Evolutionary conservation across 1,284 basidiomycete species (phyloP).

Genomic region (Apiotrichum domesticum): DNA sequence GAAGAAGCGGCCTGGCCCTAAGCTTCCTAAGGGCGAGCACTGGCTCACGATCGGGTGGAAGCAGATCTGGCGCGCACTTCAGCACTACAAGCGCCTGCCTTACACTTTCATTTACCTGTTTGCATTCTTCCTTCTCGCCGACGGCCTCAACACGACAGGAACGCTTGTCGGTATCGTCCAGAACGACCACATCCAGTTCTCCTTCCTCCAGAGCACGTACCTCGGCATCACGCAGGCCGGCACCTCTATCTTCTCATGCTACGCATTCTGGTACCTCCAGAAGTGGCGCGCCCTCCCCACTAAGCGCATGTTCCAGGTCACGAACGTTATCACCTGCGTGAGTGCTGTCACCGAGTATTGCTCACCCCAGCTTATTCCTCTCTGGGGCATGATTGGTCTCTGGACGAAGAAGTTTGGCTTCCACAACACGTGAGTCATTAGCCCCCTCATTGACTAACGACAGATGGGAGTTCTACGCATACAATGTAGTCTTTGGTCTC

Average conservation of each 20-base stretch:
- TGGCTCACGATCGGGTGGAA: constrained; percentile 75
- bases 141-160: constrained; percentile 26
- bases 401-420: constrained; percentile 70
- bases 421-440: constrained; percentile 66
- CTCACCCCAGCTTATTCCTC: constrained; percentile 51
- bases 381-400: constrained; percentile 81
- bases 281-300: constrained; percentile 59
- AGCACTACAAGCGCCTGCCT: constrained; percentile 55
- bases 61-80: constrained; percentile 66
- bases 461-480: background rate
- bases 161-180: constrained; percentile 48
- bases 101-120: constrained; percentile 70
- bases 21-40: constrained; percentile 62
- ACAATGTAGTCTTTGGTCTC: constrained; percentile 62
- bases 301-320: constrained; percentile 56
- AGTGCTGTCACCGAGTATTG: background rate
- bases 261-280: constrained; percentile 76
- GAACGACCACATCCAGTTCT: constrained; percentile 66
- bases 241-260: constrained; percentile 54
- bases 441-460: constrained; percentile 55
- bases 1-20: constrained; percentile 64
- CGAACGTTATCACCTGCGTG: constrained; percentile 62
- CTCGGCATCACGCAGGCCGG: constrained; percentile 66
- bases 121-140: constrained; percentile 61
- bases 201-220: constrained; percentile 69